Conservation (phyloP, 208 protist species). For the Acanthamoeba healyi region DNA sequence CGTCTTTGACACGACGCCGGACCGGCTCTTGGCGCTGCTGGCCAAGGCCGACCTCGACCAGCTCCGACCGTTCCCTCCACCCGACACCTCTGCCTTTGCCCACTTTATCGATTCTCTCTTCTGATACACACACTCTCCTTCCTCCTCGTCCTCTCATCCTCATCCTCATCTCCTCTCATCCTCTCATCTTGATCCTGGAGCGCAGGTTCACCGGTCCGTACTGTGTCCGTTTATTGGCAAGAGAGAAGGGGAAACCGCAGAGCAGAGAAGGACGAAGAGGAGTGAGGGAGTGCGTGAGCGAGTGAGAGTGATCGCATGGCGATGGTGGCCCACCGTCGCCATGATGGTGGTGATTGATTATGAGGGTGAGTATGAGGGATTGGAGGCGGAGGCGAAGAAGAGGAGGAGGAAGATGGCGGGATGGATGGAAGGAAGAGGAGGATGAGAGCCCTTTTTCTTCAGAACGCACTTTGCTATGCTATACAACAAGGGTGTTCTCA, state of each 20-base stretch:
- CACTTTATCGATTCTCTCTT: conserved; percentile 24
- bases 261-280: too few species aligned
- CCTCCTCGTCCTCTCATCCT: too few species aligned
- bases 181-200: too few species aligned
- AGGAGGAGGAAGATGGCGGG: not conserved
- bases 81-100: conserved; percentile 1
- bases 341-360: not conserved
- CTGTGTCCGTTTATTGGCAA: too few species aligned
- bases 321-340: too few species aligned
- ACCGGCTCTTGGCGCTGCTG: not conserved
- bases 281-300: too few species aligned
- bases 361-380: not conserved
- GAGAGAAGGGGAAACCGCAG: too few species aligned
- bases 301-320: too few species aligned
- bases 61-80: conserved; percentile 25
- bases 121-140: not conserved
- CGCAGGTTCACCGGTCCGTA: too few species aligned
- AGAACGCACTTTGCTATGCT: conserved; percentile 1
- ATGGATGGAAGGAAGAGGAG: not conserved
- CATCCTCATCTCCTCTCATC: not conserved
- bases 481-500: not conserved
- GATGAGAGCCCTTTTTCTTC: not conserved
- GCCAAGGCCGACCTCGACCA: not conserved
- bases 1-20: conserved; percentile 17
- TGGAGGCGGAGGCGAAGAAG: not conserved